A percentile compares a stretch with the other conserved stretches of the same genome.
phyloP scores from a whole-genome alignment of 768 basidiomycete species.

The Auriscalpium vulgare region DNA sequence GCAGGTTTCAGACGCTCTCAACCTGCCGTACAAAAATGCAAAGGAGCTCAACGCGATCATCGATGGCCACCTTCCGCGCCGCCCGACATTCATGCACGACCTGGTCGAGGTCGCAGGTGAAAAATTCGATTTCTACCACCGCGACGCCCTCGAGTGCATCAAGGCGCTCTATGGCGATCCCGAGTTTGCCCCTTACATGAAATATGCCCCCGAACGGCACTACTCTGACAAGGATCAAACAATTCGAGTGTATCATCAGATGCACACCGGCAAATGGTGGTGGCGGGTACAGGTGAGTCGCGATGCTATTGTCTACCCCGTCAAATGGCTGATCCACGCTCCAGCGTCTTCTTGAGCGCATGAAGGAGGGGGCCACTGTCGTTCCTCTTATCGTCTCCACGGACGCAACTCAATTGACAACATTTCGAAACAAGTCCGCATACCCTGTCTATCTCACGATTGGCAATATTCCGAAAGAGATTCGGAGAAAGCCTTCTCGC shows the following conservation, averaged over 20 bases:
- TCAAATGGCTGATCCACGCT: no score
- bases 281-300: constrained; percentile 17
- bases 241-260: constrained; percentile 12
- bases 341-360: not conserved
- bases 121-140: not conserved
- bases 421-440: not conserved
- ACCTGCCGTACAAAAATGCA: not conserved
- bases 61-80: not conserved
- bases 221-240: not conserved
- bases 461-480: no score
- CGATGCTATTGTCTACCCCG: no score
- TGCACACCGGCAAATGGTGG: constrained; percentile 21
- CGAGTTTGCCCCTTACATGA: not conserved
- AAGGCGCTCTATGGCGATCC: not conserved
- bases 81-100: not conserved
- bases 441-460: not conserved
- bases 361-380: constrained; percentile 9
- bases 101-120: not conserved
- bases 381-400: constrained; percentile 13
- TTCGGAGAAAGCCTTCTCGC: not conserved
- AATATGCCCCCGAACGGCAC: not conserved
- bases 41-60: not conserved
- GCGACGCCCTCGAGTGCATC: not conserved
- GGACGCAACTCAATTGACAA: constrained; percentile 8
- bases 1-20: no score